phyloP scores from a whole-genome alignment of 2,329 filamentous ascomycete genomes.

The Colletotrichum chlorophyti region DNA sequence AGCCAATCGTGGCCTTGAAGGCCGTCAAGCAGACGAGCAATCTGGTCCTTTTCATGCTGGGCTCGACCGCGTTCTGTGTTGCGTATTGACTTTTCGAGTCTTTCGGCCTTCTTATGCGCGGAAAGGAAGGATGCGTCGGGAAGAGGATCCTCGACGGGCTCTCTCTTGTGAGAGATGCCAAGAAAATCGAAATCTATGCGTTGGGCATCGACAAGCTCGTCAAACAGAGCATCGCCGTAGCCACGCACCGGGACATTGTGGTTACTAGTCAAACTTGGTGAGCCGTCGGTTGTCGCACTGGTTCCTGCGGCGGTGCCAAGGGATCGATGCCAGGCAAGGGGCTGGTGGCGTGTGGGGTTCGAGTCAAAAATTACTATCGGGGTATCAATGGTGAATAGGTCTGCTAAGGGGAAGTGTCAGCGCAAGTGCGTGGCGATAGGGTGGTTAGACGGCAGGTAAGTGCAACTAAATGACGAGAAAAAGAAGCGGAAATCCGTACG shows the following conservation, averaged over 20 bases:
- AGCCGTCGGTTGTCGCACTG: neutral
- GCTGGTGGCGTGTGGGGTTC: constrained; percentile 33
- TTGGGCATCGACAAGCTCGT: constrained; percentile 62
- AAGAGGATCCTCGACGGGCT: constrained; percentile 58
- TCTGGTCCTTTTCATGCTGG: constrained; percentile 71
- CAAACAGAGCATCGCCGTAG: constrained; percentile 63
- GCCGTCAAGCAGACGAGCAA: constrained; percentile 75
- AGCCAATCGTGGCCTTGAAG: constrained; percentile 93
- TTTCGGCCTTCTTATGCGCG: constrained; percentile 64
- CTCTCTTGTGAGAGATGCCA: constrained; percentile 51
- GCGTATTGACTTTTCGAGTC: constrained; percentile 66
- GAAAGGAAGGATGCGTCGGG: constrained; percentile 61
- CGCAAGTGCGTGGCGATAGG: neutral
- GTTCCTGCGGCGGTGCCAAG: neutral
- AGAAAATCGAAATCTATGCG: constrained; percentile 63
- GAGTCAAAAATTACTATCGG: constrained; percentile 74
- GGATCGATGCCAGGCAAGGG: constrained; percentile 26
- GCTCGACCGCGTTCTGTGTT: constrained; percentile 70
- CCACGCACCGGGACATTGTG: constrained; percentile 51
- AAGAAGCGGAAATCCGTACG: constrained; percentile 60
- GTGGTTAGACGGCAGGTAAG: neutral
- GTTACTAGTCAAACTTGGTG: neutral
- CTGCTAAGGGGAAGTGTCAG: constrained; percentile 50
- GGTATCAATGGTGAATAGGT: constrained; percentile 75
- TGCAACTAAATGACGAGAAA: neutral